Base-by-base conservation (phyloP, 2,329 filamentous ascomycete genomes). In the Diaporthe destruens region DNA sequence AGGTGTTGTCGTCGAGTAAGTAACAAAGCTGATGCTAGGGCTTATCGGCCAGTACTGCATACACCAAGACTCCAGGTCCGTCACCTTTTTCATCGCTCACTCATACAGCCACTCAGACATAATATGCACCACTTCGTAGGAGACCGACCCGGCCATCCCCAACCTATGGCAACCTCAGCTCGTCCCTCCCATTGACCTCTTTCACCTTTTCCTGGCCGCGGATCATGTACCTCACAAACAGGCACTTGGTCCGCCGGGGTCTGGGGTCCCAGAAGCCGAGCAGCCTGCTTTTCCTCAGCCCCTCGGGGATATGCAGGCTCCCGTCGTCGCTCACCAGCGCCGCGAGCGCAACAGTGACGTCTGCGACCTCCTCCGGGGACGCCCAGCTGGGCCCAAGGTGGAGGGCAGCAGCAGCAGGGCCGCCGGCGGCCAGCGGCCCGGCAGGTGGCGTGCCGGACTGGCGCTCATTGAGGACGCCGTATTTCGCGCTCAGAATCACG, bases 211-310 rank as follows among this genome's bases (percentile, higher is more conserved):
- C 82, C 69, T 75, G 79, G 0, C 83, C 82, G 29, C 76, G 75
- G 76, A 81, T 86, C 25, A 81, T 71, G 73, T 87, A 88, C 71
- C 82, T 79, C 20, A 88, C 83, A 57, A 82, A 81, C 61, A 88
- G 78, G 47, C 83, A 80, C 81, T 88, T 88, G 25, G 80, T 80
- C 47, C 78, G 77, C 44, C 77, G 77, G 6, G 85, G 86, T 16
- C 82, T 83, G 20, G 86, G 86, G 71, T 88, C 86, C 84, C 86
- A 87, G 77, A 88, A 88, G 1, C 86, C 86, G 0, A 86, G 79
- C 36, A 88, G 76, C 47, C 82, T 80, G 56, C 81, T 82, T 80
- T 87, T 86, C 66, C 81, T 77, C 67, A 87, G 76, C 0, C 84
- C 83, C 3, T 71, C 70, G 0, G 85, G 84, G 47, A 86, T 84